Percentiles rank a stretch among this genome's conserved stretches.
Evolutionary conservation across 768 basidiomycete species (phyloP).

Genomic region (Pseudohyphozyma bogoriensis): DNA sequence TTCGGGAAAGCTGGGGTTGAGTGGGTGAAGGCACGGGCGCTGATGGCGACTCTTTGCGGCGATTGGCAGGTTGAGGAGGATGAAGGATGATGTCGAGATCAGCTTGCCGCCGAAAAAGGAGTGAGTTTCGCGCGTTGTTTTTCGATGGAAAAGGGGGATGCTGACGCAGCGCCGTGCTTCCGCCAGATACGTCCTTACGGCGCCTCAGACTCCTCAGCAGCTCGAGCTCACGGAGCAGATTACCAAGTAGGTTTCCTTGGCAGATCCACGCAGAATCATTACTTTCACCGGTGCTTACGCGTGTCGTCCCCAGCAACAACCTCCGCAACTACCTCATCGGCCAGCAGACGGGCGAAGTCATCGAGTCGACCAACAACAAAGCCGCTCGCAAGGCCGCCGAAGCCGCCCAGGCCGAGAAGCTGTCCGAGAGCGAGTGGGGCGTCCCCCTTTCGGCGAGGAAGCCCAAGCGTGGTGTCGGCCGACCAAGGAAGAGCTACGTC

Average conservation of each 20-base stretch:
- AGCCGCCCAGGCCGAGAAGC: slow-evolving; percentile 1
- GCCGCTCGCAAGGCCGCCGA: slow-evolving; percentile 39
- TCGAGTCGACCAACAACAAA: slow-evolving; percentile 48
- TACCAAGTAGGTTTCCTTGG: slow-evolving; percentile 58
- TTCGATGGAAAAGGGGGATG: neutral
- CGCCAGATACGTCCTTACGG: slow-evolving; percentile 70
- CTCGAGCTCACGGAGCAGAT: slow-evolving; percentile 76
- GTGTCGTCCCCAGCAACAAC: slow-evolving; percentile 34
- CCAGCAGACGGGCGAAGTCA: slow-evolving; percentile 35
- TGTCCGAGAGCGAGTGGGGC: no score
- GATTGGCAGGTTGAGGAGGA: no score
- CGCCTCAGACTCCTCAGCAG: slow-evolving; percentile 71
- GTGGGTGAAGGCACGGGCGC: neutral
- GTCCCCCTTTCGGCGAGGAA: no score
- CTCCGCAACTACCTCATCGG: neutral
- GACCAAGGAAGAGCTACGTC: slow-evolving; percentile 47
- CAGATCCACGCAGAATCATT: no score
- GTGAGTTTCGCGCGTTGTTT: neutral
- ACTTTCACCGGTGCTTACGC: no score
- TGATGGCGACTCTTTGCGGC: neutral
- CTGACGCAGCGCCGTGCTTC: slow-evolving; percentile 57
- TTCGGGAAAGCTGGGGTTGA: neutral
- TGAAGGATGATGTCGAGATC: slow-evolving; percentile 79
- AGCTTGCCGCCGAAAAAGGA: slow-evolving; percentile 57
- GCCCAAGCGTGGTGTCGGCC: no score